Conservation (phyloP, 2,329 filamentous ascomycete species). For the Cladosporium sp. region DNA sequence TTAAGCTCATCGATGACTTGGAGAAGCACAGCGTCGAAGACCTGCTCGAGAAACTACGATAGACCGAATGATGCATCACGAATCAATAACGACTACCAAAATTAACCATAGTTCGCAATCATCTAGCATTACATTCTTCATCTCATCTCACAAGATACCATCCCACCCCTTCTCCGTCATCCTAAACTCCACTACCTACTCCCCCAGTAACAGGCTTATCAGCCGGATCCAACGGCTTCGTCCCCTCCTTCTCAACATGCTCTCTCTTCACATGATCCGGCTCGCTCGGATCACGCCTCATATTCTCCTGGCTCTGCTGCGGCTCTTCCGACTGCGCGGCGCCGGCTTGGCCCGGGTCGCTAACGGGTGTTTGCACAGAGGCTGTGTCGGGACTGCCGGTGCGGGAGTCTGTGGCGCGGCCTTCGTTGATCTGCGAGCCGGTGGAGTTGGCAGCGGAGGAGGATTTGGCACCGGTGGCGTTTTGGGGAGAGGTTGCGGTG, state of each 20-base stretch:
- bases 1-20: conserved; percentile 27
- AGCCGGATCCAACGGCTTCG: conserved; percentile 26
- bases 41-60: conserved; percentile 25
- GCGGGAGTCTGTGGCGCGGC: conserved; percentile 11
- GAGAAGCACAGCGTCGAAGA: conserved; percentile 25
- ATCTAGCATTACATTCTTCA: background rate
- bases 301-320: conserved; percentile 20
- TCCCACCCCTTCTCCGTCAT: background rate
- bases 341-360: conserved; percentile 6
- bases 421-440: background rate
- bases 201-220: conserved; percentile 20
- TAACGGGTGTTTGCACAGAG: conserved; percentile 3
- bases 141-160: background rate
- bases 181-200: background rate
- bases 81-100: background rate
- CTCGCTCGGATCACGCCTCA: conserved; percentile 25
- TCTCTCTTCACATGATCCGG: conserved; percentile 25
- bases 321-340: conserved; percentile 10
- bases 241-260: conserved; percentile 25
- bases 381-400: conserved; percentile 12
- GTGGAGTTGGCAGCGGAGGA: background rate
- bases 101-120: no score
- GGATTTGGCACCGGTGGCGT: background rate
- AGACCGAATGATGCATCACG: background rate
- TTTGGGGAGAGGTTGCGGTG: background rate